Percentiles rank a stretch among this genome's conserved stretches.
Conservation (phyloP, 768 basidiomycete species). For the Coprinopsis sp. region DNA sequence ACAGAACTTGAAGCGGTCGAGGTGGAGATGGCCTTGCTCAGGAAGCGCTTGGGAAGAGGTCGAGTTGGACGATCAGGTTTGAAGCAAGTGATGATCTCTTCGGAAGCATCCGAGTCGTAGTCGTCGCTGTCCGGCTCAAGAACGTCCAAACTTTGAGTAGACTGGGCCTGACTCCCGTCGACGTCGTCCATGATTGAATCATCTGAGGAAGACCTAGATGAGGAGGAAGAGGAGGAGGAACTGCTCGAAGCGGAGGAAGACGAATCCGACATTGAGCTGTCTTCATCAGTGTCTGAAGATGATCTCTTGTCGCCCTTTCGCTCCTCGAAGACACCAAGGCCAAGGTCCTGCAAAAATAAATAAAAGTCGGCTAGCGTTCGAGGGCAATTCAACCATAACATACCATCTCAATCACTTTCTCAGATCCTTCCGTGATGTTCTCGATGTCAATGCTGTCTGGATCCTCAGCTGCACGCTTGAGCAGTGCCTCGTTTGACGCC, state of each 20-base stretch:
- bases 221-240: neutral
- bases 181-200: neutral
- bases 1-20: neutral
- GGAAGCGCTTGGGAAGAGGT: neutral
- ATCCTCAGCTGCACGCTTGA: slow-evolving; percentile 39
- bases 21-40: neutral
- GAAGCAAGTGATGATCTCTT: slow-evolving; percentile 4
- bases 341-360: slow-evolving; percentile 47
- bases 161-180: neutral
- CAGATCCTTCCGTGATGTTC: slow-evolving; percentile 43
- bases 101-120: neutral
- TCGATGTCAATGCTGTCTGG: slow-evolving; percentile 69
- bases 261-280: neutral
- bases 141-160: neutral
- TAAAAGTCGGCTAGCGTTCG: slow-evolving; percentile 2
- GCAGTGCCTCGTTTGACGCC: slow-evolving; percentile 56
- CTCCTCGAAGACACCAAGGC: slow-evolving; percentile 57
- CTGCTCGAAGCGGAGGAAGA: neutral
- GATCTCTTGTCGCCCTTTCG: slow-evolving; percentile 18
- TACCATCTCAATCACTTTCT: slow-evolving; percentile 60
- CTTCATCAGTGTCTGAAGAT: neutral
- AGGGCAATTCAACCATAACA: slow-evolving; percentile 10
- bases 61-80: neutral
- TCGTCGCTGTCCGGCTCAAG: neutral
- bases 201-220: neutral